Evolutionary conservation across 2,329 filamentous ascomycete species (phyloP).

Genomic region (Cyclaneusma minus): DNA sequence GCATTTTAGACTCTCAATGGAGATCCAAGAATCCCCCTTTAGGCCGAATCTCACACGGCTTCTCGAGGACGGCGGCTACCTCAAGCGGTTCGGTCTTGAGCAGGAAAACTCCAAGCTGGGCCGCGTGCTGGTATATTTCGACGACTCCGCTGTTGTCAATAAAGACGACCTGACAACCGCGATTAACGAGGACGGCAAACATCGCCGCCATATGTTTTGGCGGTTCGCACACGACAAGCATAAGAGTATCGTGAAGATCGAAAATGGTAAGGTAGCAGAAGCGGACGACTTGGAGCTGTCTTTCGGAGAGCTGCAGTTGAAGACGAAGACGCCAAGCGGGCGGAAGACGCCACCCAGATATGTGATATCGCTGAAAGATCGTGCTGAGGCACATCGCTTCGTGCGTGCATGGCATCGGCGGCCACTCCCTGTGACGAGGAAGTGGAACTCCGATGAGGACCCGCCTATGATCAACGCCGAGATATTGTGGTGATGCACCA

Average conservation of each 20-base stretch:
- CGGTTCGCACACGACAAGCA: too few relatives aligned
- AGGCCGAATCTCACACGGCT: constrained; percentile 16
- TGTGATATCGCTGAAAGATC: constrained; percentile 16
- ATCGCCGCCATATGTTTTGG: too few relatives aligned
- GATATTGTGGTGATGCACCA: constrained; percentile 26
- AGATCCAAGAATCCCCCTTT: constrained; percentile 20
- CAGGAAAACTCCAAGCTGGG: too few relatives aligned
- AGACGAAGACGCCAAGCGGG: neutral
- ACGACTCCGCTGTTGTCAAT: too few relatives aligned
- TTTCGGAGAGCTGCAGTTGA: neutral
- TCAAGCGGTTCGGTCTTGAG: constrained; percentile 7
- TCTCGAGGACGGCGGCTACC: constrained; percentile 19
- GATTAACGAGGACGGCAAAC: too few relatives aligned
- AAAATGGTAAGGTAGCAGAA: constrained; percentile 2
- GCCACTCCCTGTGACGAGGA: constrained; percentile 20
- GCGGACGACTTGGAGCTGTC: neutral
- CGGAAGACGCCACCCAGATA: constrained; percentile 10
- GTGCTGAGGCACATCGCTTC: constrained; percentile 25
- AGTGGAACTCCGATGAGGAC: constrained; percentile 20
- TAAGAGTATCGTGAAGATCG: too few relatives aligned
- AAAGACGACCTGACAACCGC: too few relatives aligned
- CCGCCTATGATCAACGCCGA: constrained; percentile 27
- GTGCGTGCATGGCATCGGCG: constrained; percentile 34
- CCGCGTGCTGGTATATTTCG: too few relatives aligned
- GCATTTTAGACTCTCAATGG: constrained; percentile 18